Conservation (phyloP, 2,329 filamentous ascomycete species). For the Cadophora malorum region DNA sequence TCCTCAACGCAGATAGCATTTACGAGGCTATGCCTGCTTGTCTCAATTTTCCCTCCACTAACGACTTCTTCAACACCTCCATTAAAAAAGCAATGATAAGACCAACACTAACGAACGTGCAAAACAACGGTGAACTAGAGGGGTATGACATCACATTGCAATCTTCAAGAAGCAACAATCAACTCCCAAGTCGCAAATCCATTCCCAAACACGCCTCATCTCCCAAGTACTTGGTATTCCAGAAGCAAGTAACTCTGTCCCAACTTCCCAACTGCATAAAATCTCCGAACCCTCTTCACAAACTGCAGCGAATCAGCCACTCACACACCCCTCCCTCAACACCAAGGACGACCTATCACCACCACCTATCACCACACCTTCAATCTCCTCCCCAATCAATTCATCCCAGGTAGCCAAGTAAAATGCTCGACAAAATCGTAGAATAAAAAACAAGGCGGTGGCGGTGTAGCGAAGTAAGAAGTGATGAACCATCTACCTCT, state of each 20-base stretch:
- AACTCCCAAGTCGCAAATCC: background rate
- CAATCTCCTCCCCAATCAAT: no score
- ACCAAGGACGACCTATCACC: background rate
- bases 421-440: background rate
- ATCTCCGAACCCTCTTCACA: no score
- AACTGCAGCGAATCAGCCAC: background rate
- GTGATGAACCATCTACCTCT: constrained; percentile 3
- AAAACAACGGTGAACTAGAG: background rate
- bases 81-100: background rate
- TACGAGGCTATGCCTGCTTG: no score
- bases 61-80: background rate
- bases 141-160: background rate
- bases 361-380: no score
- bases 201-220: background rate
- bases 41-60: background rate
- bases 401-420: background rate
- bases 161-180: background rate
- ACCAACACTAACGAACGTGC: background rate
- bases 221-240: background rate
- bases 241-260: no score
- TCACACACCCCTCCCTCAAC: background rate
- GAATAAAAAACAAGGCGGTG: background rate
- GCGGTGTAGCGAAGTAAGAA: no score
- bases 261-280: no score
- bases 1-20: background rate